These are phyloP conservation scores for Aspergillus calidoustus DNA, from an alignment of 2,329 filamentous ascomycete species.

Conservation along the genomic window DNA sequence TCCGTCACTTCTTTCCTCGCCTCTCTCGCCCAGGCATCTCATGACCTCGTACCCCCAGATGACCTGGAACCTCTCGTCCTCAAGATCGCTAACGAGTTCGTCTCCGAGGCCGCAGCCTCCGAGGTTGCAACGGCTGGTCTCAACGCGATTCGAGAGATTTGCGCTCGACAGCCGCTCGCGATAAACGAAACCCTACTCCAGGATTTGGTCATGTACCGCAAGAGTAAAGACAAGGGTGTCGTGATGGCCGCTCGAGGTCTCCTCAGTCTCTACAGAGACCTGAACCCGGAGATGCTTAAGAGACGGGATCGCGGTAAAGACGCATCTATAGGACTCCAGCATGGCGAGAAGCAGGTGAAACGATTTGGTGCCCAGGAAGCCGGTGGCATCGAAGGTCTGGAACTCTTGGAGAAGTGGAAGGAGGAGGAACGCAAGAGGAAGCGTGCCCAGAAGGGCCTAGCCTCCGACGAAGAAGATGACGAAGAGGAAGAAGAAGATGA, in stretches of 20 bases:
- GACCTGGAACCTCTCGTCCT: conserved; percentile 85
- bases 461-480: conserved; percentile 63
- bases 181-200: conserved; percentile 96
- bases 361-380: conserved; percentile 81
- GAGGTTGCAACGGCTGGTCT: conserved; percentile 92
- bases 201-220: conserved; percentile 92
- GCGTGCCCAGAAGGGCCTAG: conserved; percentile 69
- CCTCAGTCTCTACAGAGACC: conserved; percentile 86
- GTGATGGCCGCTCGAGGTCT: conserved; percentile 97
- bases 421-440: conserved; percentile 81
- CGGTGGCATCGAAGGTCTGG: conserved; percentile 88
- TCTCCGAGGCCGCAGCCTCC: conserved; percentile 87
- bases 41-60: conserved; percentile 90
- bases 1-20: conserved; percentile 93
- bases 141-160: conserved; percentile 94
- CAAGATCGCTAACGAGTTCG: conserved; percentile 98
- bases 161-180: conserved; percentile 87
- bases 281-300: conserved; percentile 84
- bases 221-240: conserved; percentile 98
- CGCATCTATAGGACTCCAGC: conserved; percentile 79
- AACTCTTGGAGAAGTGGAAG: conserved; percentile 91
- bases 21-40: conserved; percentile 87
- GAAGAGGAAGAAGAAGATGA: conserved; percentile 66
- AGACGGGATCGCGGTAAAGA: conserved; percentile 91
- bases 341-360: conserved; percentile 74